phyloP scores from a whole-genome alignment of 306 rosid species.

The Erythrophleum fordii region DNA sequence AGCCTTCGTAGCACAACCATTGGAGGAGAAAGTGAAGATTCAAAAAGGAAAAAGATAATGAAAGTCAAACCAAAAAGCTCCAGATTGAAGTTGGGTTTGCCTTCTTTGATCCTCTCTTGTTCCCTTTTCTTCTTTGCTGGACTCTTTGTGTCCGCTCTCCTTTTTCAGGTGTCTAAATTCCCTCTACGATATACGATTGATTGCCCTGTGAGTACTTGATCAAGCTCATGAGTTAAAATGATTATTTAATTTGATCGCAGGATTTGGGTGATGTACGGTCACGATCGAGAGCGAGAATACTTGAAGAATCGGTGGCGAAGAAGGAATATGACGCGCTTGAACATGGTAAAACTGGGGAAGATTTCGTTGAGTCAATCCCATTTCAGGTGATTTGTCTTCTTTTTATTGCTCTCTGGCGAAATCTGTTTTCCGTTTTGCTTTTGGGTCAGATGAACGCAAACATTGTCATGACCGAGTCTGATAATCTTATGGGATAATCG shows the following conservation, averaged over 20 bases:
- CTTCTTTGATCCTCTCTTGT: slow-evolving; percentile 25
- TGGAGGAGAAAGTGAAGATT: neutral
- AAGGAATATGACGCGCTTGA: slow-evolving; percentile 13
- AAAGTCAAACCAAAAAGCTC: slow-evolving; percentile 34
- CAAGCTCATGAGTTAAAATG: neutral
- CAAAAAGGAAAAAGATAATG: slow-evolving; percentile 11
- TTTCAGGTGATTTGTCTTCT: slow-evolving; percentile 41
- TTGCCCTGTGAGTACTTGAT: slow-evolving; percentile 1
- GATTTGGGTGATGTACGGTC: slow-evolving; percentile 25
- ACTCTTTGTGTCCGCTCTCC: slow-evolving; percentile 30
- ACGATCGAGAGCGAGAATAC: neutral
- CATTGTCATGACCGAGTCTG: neutral
- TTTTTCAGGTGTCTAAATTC: slow-evolving; percentile 37
- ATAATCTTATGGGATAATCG: neutral
- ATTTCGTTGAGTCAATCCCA: slow-evolving; percentile 43
- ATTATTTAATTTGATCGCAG: slow-evolving; percentile 25
- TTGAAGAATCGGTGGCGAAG: slow-evolving; percentile 13
- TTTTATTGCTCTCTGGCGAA: neutral
- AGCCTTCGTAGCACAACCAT: neutral
- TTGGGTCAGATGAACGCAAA: neutral
- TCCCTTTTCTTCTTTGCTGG: slow-evolving; percentile 32
- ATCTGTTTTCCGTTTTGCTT: neutral
- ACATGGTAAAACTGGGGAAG: slow-evolving; percentile 45
- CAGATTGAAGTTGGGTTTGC: slow-evolving; percentile 34
- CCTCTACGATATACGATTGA: neutral